These are phyloP conservation scores for Friedmanniomyces simplex DNA, from an alignment of 495 filamentous ascomycete species.

Conservation along the genomic window DNA sequence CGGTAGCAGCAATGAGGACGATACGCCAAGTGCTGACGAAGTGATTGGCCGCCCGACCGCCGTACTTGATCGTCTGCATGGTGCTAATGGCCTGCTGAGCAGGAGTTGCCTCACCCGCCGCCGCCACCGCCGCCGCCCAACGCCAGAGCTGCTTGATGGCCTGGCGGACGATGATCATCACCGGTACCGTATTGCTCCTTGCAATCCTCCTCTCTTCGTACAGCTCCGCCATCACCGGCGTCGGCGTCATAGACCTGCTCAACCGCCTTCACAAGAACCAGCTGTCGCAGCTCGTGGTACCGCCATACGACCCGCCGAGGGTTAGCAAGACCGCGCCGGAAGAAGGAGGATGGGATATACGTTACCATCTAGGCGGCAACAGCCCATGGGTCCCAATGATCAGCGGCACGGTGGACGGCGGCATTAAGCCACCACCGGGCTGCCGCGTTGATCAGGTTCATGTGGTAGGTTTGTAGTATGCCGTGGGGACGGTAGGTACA, in stretches of 20 bases:
- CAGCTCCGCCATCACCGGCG: not conserved
- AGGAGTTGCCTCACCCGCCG: too few species aligned
- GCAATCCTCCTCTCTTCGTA: not conserved
- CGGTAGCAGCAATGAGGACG: too few species aligned
- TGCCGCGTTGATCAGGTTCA: constrained; percentile 48
- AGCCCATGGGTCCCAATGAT: constrained; percentile 50
- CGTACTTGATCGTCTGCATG: too few species aligned
- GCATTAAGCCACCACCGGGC: constrained; percentile 36
- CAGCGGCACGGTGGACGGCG: constrained; percentile 32
- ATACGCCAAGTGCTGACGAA: too few species aligned
- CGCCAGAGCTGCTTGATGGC: not conserved
- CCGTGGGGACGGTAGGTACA: not conserved
- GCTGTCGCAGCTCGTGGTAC: not conserved
- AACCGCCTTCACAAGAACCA: not conserved
- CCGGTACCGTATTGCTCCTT: not conserved
- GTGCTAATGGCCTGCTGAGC: too few species aligned
- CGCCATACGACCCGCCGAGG: not conserved
- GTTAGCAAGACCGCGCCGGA: not conserved
- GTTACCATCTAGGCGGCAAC: constrained; percentile 49
- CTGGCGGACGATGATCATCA: not conserved
- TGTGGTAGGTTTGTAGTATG: constrained; percentile 36
- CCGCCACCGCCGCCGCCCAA: too few species aligned
- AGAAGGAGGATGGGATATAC: constrained; percentile 39
- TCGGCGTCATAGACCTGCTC: not conserved
- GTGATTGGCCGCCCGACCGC: too few species aligned